A percentile compares a stretch with the other conserved stretches of the same genome.
phyloP scores from a whole-genome alignment of 2,329 filamentous ascomycete genomes.

The Remersonia thermophila region DNA sequence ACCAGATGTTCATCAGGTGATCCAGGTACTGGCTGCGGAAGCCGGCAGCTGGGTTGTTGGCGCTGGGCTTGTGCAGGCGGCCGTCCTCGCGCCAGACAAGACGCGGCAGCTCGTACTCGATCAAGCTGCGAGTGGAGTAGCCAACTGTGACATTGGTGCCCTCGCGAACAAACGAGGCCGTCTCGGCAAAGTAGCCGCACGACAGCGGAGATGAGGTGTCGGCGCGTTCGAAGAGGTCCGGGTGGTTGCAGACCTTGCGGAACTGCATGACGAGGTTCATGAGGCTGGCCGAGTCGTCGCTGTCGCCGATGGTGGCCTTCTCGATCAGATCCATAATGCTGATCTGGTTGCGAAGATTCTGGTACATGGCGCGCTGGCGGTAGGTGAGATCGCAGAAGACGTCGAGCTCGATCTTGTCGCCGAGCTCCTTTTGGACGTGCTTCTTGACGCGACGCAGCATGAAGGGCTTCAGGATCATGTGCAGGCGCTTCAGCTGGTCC shows the following conservation, averaged over 20 bases:
- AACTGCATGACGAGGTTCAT: slow-evolving; percentile 99
- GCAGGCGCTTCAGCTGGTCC: slow-evolving; percentile 87
- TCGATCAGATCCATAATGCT: slow-evolving; percentile 98
- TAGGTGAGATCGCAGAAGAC: slow-evolving; percentile 96
- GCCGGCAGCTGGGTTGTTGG: slow-evolving; percentile 62
- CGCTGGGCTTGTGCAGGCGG: slow-evolving; percentile 60
- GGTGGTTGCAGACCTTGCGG: slow-evolving; percentile 97
- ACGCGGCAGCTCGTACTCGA: slow-evolving; percentile 72
- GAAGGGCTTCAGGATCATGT: slow-evolving; percentile 99
- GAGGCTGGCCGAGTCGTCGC: slow-evolving; percentile 82
- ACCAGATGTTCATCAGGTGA: slow-evolving; percentile 85
- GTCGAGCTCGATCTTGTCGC: slow-evolving; percentile 95
- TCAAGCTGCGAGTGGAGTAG: slow-evolving; percentile 78
- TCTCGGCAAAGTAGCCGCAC: slow-evolving; percentile 81
- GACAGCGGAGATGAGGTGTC: slow-evolving; percentile 82
- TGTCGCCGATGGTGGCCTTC: slow-evolving; percentile 81
- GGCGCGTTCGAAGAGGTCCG: slow-evolving; percentile 89
- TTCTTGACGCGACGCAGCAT: slow-evolving; percentile 99
- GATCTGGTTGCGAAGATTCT: slow-evolving; percentile 88
- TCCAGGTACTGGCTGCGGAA: slow-evolving; percentile 67
- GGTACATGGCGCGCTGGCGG: slow-evolving; percentile 86
- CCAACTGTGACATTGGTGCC: slow-evolving; percentile 65
- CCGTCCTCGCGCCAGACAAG: slow-evolving; percentile 74
- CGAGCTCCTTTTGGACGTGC: slow-evolving; percentile 96
- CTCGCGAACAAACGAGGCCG: slow-evolving; percentile 86